Conservation (phyloP, 192 early-diverging fungal species). For the Backusella parvicylindrica region DNA sequence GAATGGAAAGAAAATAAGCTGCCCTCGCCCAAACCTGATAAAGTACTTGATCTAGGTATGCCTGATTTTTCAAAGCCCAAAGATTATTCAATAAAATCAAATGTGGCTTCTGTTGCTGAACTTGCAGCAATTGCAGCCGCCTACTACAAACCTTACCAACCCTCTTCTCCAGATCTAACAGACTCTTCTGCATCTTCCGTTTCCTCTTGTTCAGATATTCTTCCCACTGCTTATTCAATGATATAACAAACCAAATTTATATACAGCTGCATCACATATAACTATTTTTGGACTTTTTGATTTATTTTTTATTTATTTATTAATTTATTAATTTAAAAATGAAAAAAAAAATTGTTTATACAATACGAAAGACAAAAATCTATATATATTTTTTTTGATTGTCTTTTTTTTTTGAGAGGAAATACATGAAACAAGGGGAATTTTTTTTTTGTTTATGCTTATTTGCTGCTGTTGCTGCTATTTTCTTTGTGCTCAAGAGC, state of each 20-base stretch:
- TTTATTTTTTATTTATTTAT: not conserved
- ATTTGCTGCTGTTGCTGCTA: no score
- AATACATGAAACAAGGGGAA: not conserved
- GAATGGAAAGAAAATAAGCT: not conserved
- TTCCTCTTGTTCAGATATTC: not conserved
- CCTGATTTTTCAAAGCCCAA: not conserved
- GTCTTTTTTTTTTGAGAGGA: not conserved
- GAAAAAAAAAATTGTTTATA: not conserved
- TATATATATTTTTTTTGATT: not conserved
- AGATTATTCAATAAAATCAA: slow-evolving; percentile 2
- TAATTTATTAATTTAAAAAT: not conserved
- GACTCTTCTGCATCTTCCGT: slow-evolving; percentile 11
- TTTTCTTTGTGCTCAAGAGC: slow-evolving; percentile 14
- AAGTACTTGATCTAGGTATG: not conserved
- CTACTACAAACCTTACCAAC: not conserved
- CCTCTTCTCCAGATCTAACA: slow-evolving; percentile 9
- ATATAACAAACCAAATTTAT: not conserved
- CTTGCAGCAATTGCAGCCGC: not conserved
- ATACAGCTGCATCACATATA: not conserved
- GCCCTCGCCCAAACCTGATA: not conserved
- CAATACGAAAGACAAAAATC: not conserved
- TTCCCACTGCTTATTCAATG: slow-evolving; percentile 6
- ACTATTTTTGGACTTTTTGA: not conserved
- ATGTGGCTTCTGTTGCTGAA: not conserved
- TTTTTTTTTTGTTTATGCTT: not conserved